Evolutionary conservation across 345 rosid genomes (phyloP).

Genomic region (Citrus inodora): DNA sequence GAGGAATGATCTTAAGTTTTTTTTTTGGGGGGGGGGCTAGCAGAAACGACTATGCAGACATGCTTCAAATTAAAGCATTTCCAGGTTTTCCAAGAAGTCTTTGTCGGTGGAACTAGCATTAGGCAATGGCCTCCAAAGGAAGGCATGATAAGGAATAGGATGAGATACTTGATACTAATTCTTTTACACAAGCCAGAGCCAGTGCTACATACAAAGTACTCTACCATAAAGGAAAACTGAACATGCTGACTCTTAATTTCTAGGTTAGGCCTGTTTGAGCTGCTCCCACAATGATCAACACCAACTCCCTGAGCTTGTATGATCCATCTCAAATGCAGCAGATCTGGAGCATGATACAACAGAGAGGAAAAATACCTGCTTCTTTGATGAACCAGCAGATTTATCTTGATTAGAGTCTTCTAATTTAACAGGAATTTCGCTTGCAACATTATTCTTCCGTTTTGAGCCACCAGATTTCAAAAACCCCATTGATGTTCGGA

Average conservation of each 20-base stretch:
- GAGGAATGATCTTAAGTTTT: background rate
- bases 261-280: background rate
- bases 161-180: background rate
- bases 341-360: background rate
- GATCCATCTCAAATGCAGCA: background rate
- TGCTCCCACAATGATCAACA: background rate
- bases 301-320: background rate
- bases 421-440: conserved; percentile 33
- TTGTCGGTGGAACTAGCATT: background rate
- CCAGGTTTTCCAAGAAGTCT: background rate
- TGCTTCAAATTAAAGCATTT: background rate
- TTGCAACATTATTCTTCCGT: conserved; percentile 34
- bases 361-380: conserved; percentile 41
- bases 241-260: background rate
- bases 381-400: conserved; percentile 51
- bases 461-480: conserved; percentile 32
- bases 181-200: background rate
- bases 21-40: rapidly evolving
- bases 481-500: conserved; percentile 64
- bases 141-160: background rate
- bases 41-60: background rate
- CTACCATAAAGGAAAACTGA: background rate
- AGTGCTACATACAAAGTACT: background rate
- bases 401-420: conserved; percentile 36
- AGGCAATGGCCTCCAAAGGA: background rate